phyloP scores from a whole-genome alignment of 2,329 filamentous ascomycete species.

The Alternaria sp. region DNA sequence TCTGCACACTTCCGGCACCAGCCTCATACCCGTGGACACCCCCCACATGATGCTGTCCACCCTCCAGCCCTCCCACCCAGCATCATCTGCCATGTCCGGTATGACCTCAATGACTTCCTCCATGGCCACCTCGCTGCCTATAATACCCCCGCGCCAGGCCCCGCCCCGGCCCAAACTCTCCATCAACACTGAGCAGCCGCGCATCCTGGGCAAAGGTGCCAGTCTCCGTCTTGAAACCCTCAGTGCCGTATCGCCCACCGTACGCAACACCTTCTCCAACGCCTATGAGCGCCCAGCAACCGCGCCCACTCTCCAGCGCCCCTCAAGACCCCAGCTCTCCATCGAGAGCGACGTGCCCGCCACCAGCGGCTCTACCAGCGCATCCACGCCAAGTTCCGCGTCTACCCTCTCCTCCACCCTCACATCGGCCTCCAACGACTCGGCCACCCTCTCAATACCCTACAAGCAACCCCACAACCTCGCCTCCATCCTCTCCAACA shows the following conservation, averaged over 20 bases:
- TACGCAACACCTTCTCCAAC: slow-evolving; percentile 67
- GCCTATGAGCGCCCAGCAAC: slow-evolving; percentile 57
- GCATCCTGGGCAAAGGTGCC: slow-evolving; percentile 61
- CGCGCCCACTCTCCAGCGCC: slow-evolving; percentile 29
- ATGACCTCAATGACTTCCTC: slow-evolving; percentile 44
- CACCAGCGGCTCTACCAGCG: slow-evolving; percentile 16
- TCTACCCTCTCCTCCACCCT: slow-evolving; percentile 50
- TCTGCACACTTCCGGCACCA: slow-evolving; percentile 6
- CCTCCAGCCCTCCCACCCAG: slow-evolving; percentile 36
- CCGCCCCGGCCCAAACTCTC: slow-evolving; percentile 63
- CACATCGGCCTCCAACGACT: slow-evolving; percentile 50
- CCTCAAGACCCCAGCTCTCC: slow-evolving; percentile 39
- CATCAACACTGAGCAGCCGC: slow-evolving; percentile 61
- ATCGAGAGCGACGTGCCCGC: slow-evolving; percentile 39
- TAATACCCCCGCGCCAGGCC: slow-evolving; percentile 46
- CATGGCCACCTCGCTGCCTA: slow-evolving; percentile 55
- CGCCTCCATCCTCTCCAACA: slow-evolving; percentile 55
- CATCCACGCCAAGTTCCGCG: slow-evolving; percentile 44
- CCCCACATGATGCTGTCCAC: slow-evolving; percentile 47
- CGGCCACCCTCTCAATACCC: slow-evolving; percentile 46
- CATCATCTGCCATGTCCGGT: slow-evolving; percentile 41
- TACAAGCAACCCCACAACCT: slow-evolving; percentile 56
- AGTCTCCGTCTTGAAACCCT: slow-evolving; percentile 61
- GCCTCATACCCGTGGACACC: neutral
- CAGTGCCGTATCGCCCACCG: slow-evolving; percentile 64